Percentiles rank a stretch among this genome's conserved stretches.
phyloP scores from a whole-genome alignment of 2,329 filamentous ascomycete genomes.

The Ceratocystiopsis minuta region DNA sequence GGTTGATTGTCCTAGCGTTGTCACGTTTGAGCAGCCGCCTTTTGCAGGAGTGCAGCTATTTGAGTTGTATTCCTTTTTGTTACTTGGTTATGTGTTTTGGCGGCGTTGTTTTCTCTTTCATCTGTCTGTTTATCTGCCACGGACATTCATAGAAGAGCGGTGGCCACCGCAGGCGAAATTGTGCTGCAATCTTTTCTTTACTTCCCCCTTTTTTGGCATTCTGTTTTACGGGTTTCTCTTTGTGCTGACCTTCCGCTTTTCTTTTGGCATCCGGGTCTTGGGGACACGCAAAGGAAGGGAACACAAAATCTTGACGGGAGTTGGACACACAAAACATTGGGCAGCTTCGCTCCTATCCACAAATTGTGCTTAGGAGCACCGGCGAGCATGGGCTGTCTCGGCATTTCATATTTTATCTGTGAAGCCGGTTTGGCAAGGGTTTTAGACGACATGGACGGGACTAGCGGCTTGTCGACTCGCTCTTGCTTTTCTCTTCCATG shows the following conservation, averaged over 20 bases:
- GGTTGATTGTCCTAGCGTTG: no score
- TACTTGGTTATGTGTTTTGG: neutral
- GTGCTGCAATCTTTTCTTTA: slow-evolving; percentile 3
- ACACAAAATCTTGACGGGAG: slow-evolving; percentile 5
- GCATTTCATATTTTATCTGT: no score
- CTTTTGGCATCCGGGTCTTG: slow-evolving; percentile 5
- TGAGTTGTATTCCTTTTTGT: neutral
- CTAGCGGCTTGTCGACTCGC: neutral
- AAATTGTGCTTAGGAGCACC: no score
- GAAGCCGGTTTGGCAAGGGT: no score
- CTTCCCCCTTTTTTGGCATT: neutral
- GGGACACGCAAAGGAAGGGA: slow-evolving; percentile 4
- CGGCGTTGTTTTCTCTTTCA: neutral
- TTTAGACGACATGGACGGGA: neutral
- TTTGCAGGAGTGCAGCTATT: neutral
- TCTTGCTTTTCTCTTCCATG: neutral
- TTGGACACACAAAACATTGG: slow-evolving; percentile 1
- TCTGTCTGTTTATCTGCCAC: slow-evolving; percentile 3
- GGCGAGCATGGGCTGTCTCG: no score
- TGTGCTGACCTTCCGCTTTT: slow-evolving; percentile 1
- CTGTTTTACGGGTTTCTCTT: neutral
- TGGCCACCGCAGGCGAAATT: neutral
- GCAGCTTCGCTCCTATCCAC: no score
- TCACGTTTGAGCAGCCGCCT: neutral
- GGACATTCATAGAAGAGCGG: slow-evolving; percentile 7